Percentiles rank a stretch among this genome's conserved stretches.
phyloP scores from a whole-genome alignment of 208 protist species.

The Porcisia hertigi region DNA sequence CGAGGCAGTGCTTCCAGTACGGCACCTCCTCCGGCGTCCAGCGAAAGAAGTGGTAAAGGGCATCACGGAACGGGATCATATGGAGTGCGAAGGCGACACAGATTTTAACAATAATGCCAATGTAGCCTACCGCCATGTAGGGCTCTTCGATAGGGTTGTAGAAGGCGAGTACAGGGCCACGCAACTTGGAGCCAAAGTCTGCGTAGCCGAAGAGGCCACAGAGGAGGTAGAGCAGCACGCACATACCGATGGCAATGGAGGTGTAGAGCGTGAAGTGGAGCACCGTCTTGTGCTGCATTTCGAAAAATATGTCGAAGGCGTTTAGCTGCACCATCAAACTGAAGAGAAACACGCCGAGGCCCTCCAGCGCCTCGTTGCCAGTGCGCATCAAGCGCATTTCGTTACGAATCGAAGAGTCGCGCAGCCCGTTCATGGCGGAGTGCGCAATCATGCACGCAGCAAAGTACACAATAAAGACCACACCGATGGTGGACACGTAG shows the following conservation, averaged over 20 bases:
- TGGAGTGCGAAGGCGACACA: constrained; percentile 59
- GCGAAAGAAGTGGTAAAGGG: constrained; percentile 48
- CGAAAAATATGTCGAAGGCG: constrained; percentile 51
- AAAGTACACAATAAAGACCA: constrained; percentile 70
- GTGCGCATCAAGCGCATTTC: constrained; percentile 35
- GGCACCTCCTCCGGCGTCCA: constrained; percentile 27
- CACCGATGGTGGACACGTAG: constrained; percentile 60
- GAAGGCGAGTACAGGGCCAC: constrained; percentile 41
- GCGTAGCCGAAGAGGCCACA: constrained; percentile 65
- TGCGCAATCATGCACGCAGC: constrained; percentile 58
- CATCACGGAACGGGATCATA: constrained; percentile 56
- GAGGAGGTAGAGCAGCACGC: constrained; percentile 55
- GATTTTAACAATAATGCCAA: constrained; percentile 66
- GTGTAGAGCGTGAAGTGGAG: constrained; percentile 39
- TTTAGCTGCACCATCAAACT: constrained; percentile 41
- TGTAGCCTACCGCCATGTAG: constrained; percentile 59
- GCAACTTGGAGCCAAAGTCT: constrained; percentile 50
- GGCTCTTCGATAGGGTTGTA: constrained; percentile 56
- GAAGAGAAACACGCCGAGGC: constrained; percentile 57
- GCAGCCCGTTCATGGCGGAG: constrained; percentile 34
- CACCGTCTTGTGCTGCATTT: constrained; percentile 51
- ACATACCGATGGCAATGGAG: constrained; percentile 38
- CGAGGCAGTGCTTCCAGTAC: constrained; percentile 35
- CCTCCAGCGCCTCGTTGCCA: constrained; percentile 52
- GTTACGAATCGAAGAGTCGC: constrained; percentile 29